Percentiles rank a stretch among this genome's conserved stretches.
Evolutionary conservation across 352 stramenopile genomes (phyloP).

Genomic region (Phytophthora kernoviae): DNA sequence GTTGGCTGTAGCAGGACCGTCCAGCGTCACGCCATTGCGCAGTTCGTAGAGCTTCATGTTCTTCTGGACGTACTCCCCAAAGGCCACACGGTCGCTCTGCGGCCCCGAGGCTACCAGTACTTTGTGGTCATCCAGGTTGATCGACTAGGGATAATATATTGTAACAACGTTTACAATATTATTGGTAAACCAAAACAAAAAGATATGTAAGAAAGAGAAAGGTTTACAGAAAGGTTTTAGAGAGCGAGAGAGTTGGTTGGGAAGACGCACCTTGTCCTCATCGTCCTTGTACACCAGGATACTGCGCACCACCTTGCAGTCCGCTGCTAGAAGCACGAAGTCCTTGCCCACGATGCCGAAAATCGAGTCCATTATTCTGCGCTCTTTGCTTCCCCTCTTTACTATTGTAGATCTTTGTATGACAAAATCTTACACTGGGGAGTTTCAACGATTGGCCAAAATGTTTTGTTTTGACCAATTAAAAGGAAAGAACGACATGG

Average conservation of each 20-base stretch:
- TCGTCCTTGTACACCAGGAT: conserved; percentile 95
- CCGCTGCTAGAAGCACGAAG: conserved; percentile 91
- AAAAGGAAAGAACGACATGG: too few relatives aligned
- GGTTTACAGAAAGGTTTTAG: conserved; percentile 2
- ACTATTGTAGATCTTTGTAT: conserved; percentile 31
- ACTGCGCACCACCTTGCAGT: conserved; percentile 90
- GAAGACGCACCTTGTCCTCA: conserved; percentile 86
- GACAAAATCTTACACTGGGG: too few relatives aligned
- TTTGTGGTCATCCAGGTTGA: conserved; percentile 84
- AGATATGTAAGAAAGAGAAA: conserved; percentile 4
- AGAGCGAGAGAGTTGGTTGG: conserved; percentile 1
- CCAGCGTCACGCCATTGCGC: conserved; percentile 85
- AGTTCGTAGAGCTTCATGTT: conserved; percentile 93
- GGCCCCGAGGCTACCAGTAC: conserved; percentile 76
- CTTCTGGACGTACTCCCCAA: conserved; percentile 90
- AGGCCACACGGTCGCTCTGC: conserved; percentile 82
- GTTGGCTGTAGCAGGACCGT: conserved; percentile 81
- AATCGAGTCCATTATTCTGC: conserved; percentile 76
- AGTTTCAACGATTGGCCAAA: too few relatives aligned
- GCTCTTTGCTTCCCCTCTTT: conserved; percentile 33
- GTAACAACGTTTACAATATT: too few relatives aligned
- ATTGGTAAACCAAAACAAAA: conserved; percentile 2
- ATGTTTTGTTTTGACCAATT: too few relatives aligned
- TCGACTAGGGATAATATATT: too few relatives aligned
- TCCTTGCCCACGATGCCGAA: conserved; percentile 91